A percentile compares a stretch with the other conserved stretches of the same genome.
Conservation (phyloP, 129 eudicot species). For the Oenanthe sinensis region DNA sequence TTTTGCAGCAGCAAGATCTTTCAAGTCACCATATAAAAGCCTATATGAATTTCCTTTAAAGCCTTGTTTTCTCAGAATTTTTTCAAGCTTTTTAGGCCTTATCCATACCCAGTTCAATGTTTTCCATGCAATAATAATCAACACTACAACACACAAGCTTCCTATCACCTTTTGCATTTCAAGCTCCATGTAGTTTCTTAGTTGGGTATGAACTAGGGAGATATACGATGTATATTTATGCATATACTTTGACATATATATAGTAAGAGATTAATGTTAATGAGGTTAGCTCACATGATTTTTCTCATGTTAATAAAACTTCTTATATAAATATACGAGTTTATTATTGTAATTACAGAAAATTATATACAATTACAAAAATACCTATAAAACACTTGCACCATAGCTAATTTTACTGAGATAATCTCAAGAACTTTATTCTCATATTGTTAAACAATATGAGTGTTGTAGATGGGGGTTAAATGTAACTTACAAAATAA, state of each 20-base stretch:
- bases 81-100: slow-evolving; percentile 16
- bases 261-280: no score
- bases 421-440: no score
- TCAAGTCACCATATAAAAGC: slow-evolving; percentile 14
- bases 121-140: background rate
- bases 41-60: slow-evolving; percentile 9
- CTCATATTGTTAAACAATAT: no score
- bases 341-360: no score
- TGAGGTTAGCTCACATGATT: no score
- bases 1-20: background rate
- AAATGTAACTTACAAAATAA: no score
- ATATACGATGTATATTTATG: background rate
- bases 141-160: background rate
- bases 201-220: background rate
- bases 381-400: no score
- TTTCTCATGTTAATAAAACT: no score
- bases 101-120: slow-evolving; percentile 15
- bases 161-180: background rate
- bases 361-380: no score
- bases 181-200: background rate
- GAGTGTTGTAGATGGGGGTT: no score
- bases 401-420: no score
- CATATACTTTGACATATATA: background rate
- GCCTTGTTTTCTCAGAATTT: slow-evolving; percentile 6
- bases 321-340: no score